These are phyloP conservation scores for Parmelia sp. DNA, from an alignment of 495 filamentous ascomycete species.

Conservation along the genomic window DNA sequence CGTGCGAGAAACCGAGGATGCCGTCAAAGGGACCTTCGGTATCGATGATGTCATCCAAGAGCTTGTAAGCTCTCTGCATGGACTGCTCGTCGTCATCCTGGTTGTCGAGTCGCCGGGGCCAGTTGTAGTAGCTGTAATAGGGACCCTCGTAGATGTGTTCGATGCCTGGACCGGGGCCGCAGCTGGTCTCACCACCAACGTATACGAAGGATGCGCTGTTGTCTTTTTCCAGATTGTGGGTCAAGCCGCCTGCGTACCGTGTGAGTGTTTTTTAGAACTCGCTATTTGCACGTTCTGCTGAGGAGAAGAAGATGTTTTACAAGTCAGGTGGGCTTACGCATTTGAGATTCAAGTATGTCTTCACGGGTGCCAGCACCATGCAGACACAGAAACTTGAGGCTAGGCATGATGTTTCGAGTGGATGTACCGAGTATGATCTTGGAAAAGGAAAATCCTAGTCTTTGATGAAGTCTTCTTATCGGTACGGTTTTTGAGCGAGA, in stretches of 20 bases:
- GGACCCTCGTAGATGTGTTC: conserved; percentile 33
- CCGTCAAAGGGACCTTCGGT: conserved; percentile 42
- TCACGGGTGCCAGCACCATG: conserved; percentile 11
- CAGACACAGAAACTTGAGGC: conserved; percentile 12
- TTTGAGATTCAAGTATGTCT: not conserved
- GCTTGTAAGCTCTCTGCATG: conserved; percentile 33
- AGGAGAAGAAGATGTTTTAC: not conserved
- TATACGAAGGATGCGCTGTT: conserved; percentile 34
- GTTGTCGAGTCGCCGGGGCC: conserved; percentile 27
- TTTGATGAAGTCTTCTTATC: no score
- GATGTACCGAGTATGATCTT: not conserved
- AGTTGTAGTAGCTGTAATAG: conserved; percentile 36
- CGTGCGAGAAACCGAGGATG: conserved; percentile 44
- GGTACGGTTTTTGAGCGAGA: no score
- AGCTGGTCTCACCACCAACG: conserved; percentile 32
- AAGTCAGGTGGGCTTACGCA: not conserved
- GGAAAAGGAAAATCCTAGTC: not conserved
- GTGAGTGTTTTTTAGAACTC: no score
- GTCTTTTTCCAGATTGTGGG: conserved; percentile 30
- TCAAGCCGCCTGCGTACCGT: conserved; percentile 25
- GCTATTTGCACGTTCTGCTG: no score
- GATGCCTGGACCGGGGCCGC: conserved; percentile 32
- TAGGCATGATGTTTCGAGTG: not conserved
- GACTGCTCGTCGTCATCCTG: conserved; percentile 19
- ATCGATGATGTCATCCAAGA: conserved; percentile 31